Base-by-base conservation (phyloP, 495 filamentous ascomycete genomes). In the Penicillium silybi region DNA sequence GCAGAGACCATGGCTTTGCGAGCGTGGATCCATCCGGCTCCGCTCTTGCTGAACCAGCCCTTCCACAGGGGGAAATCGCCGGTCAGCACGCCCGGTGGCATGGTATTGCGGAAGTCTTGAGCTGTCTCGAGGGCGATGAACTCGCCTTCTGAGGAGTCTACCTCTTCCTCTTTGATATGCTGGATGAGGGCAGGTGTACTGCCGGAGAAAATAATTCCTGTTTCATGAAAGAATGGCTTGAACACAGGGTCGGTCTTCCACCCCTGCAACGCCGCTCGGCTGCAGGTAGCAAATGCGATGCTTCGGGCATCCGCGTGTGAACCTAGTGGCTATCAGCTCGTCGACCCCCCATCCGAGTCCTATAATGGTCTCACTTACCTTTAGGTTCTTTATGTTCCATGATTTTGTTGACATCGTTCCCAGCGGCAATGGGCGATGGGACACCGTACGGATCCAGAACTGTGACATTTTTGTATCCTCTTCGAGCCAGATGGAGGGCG, bases 371-470 rank as follows among this genome's bases (percentile, higher is more conserved):
- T 0, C 4, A 18, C 39, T 25, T 57, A 75, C 78, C 65, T 68
- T 75, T 70, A n/a, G 62, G 20, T 29, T 71, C 66, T 40, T 62
- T 64, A 44, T 71, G 68, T 55, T 82, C 78, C 61, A 80, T 74
- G 46, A 81, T 81, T 48, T 81, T 81, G 44, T 82, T 82, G 16
- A 82, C 56, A 48, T 81, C 79, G 51, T 80, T 82, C 3, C 78
- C 78, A 3, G 78, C 76, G 16, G 75, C 64, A 49, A 78, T 79
- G n/a, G 71, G 63, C 3, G 77, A 80, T 2, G 79, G 79, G 7
- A 80, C 56, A 0, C 56, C 48, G 45, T 74, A 57, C 6, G 65
- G 61, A 55, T 82, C 79, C 2, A 81, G 59, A 13, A 81, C 77
- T 0, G 62, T 75, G 46, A 81, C 67, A 53, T 73, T 64, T 25